A percentile compares a stretch with the other conserved stretches of the same genome.
Evolutionary conservation across 495 filamentous ascomycete genomes (phyloP).

Genomic region (Penicillium paradoxum): DNA sequence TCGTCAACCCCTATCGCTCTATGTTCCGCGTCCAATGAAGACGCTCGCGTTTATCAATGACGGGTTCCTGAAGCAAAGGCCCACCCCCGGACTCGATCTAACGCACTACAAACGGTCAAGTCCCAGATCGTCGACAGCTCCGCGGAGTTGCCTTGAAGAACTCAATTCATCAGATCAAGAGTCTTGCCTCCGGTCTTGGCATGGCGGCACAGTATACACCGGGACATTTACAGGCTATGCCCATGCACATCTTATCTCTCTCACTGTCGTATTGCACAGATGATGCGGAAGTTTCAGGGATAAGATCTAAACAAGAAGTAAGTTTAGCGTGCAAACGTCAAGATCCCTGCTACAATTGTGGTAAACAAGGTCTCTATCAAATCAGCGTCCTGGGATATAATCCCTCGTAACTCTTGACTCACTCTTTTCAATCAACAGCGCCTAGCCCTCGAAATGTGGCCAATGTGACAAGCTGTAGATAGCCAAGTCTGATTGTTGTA

Average conservation of each 20-base stretch:
- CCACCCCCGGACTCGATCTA: neutral
- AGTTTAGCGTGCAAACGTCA: neutral
- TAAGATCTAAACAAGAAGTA: neutral
- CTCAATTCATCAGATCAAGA: constrained; percentile 5
- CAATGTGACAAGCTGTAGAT: neutral
- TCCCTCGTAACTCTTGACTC: constrained; percentile 5
- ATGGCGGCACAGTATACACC: neutral
- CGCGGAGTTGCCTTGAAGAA: constrained; percentile 1
- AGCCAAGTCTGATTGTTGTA: constrained; percentile 5
- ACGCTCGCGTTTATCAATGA: constrained; percentile 19
- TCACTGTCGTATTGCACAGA: neutral
- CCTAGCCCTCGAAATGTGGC: neutral
- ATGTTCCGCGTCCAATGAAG: constrained; percentile 16
- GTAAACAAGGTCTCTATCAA: constrained; percentile 6
- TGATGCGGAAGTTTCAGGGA: neutral
- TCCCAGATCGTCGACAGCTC: neutral
- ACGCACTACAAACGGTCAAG: neutral
- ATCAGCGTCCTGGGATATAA: constrained; percentile 14
- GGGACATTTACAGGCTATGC: constrained; percentile 3
- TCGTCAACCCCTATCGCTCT: constrained; percentile 12
- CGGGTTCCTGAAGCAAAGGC: neutral
- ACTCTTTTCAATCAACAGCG: neutral
- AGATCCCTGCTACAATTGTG: neutral
- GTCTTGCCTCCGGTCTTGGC: neutral
- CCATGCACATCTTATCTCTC: constrained; percentile 11